A percentile compares a stretch with the other conserved stretches of the same genome.
phyloP scores from a whole-genome alignment of 2,329 filamentous ascomycete genomes.

The Arachnopeziza araneosa region DNA sequence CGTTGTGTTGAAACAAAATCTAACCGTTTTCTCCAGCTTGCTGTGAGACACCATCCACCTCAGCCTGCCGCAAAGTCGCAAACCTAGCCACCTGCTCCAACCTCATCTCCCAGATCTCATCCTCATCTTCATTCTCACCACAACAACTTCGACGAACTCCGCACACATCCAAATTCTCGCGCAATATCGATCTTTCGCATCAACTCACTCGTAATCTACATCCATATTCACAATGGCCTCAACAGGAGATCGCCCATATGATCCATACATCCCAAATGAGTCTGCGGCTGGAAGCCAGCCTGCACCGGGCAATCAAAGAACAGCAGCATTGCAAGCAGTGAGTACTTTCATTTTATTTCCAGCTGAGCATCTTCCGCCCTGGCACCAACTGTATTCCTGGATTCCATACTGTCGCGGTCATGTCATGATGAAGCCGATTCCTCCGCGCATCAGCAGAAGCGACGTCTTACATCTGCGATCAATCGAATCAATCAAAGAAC shows the following conservation, averaged over 20 bases:
- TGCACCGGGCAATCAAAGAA: constrained; percentile 50
- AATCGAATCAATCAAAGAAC: background rate
- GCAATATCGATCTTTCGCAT: constrained; percentile 4
- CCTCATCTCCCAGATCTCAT: background rate
- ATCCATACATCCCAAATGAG: constrained; percentile 30
- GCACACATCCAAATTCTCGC: background rate
- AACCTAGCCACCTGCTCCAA: background rate
- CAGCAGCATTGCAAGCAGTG: constrained; percentile 78
- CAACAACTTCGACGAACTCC: background rate
- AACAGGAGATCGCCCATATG: constrained; percentile 27
- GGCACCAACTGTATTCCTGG: background rate
- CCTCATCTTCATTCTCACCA: background rate
- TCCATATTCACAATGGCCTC: constrained; percentile 24
- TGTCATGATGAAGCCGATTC: background rate
- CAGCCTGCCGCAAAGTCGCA: background rate
- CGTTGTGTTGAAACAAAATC: background rate
- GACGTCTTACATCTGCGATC: background rate
- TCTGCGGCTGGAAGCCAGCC: constrained; percentile 32
- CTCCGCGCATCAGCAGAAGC: background rate
- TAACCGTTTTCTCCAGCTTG: background rate
- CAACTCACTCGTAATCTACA: constrained; percentile 3
- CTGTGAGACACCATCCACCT: no score
- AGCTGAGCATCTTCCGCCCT: background rate
- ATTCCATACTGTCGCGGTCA: background rate
- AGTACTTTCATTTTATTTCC: constrained; percentile 36